Evolutionary conservation across 2,329 filamentous ascomycete species (phyloP), one percentile per base, ranked within the genome.

Genomic region (Cladosporium austrohemisphaericum): DNA sequence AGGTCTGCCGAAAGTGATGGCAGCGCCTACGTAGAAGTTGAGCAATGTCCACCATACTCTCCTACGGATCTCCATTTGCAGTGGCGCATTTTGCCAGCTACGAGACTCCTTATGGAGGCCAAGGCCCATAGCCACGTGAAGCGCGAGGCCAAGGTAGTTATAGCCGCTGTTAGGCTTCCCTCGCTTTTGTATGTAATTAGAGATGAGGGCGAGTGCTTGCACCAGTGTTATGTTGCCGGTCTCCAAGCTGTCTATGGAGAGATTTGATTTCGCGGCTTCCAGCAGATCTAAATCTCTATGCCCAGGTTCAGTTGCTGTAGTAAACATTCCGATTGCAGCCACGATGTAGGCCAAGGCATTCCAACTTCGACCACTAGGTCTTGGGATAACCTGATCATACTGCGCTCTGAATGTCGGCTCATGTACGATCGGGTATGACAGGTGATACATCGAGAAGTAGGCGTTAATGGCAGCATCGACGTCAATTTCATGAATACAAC

Each of bases 131-230:
- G 74, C 72, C 69, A 76, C 75, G 35, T 71, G 63, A 18, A 73
- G 65, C n/a, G 73, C 73, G n/a, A 76, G 55, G 2, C 74, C 74
- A 6, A 75, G 57, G 52, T 73, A 75, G 41, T 73, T 76, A 64
- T 72, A 76, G 9, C 73, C 74, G 5, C 67, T 72, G 53, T 77
- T 77, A 1, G 74, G 74, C 51, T 75, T 75, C 57, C 75, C 72
- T 23, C 71, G 65, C 57, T 76, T 77, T 54, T 76, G 74, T 0
- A 72, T 64, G 50, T 75, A 75, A 49, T 76, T 76, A 49, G 72
- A 71, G 56, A 76, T 64, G 41, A 77, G 64, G 9, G 70, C 59
- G 22, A 77, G 62, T 1, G 68, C 69, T 56, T 76, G 75, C 1
- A 77, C 73, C 10, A 75, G 62, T 7, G 70, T 74, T 16, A 77